Evolutionary conservation across 257 asterid species (phyloP).

Genomic region (Solanum virginianum): DNA sequence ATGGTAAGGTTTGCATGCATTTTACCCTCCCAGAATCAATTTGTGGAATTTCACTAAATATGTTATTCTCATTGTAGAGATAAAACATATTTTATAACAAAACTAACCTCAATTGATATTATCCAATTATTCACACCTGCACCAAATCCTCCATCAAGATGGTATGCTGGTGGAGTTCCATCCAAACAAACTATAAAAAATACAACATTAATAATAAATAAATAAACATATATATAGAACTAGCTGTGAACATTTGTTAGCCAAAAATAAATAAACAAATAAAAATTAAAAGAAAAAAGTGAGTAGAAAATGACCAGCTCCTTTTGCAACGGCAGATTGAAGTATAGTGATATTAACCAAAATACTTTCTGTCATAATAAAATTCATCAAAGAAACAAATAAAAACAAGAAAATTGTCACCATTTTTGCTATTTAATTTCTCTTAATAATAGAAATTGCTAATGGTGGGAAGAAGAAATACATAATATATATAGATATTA

Average conservation of each 20-base stretch:
- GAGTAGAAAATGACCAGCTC: conserved; percentile 16
- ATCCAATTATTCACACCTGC: background rate
- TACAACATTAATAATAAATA: background rate
- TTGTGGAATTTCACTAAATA: too few relatives aligned
- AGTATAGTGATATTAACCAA: conserved; percentile 22
- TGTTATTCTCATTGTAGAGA: too few relatives aligned
- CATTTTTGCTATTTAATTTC: conserved; percentile 2
- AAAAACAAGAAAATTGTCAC: background rate
- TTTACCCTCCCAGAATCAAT: too few relatives aligned
- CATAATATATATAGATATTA: background rate
- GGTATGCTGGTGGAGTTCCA: conserved; percentile 10
- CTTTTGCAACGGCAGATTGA: conserved; percentile 18
- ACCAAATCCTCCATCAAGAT: conserved; percentile 1
- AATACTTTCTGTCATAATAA: conserved; percentile 9
- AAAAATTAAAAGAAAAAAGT: background rate
- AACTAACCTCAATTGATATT: conserved; percentile 1
- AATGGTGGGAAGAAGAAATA: background rate
- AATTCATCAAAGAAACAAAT: conserved; percentile 4
- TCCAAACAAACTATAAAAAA: conserved; percentile 2
- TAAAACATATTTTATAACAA: background rate
- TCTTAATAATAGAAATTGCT: background rate
- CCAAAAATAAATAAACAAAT: background rate
- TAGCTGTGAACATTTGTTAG: background rate
- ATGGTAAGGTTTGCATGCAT: too few relatives aligned
- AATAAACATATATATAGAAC: background rate